A percentile compares a stretch with the other conserved stretches of the same genome.
Evolutionary conservation across 371 early-diverging fungal genomes (phyloP).

Genomic region (Circinella minor): DNA sequence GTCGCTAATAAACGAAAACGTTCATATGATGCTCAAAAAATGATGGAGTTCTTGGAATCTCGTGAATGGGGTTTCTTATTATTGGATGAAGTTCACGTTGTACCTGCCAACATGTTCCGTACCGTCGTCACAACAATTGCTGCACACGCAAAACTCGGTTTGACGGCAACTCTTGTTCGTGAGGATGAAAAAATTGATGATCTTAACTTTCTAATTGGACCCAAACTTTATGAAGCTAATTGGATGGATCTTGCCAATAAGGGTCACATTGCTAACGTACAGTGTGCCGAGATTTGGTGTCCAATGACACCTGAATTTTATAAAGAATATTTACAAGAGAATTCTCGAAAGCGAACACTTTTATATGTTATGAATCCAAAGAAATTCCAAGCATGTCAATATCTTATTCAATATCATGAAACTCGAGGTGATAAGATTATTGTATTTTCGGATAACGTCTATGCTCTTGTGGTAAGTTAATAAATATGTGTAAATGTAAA

Average conservation of each 20-base stretch:
- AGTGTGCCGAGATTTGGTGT: slow-evolving; percentile 99
- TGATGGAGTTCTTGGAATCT: slow-evolving; percentile 94
- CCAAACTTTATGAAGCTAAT: slow-evolving; percentile 99
- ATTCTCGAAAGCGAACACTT: slow-evolving; percentile 81
- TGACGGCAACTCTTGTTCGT: slow-evolving; percentile 99
- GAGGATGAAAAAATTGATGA: slow-evolving; percentile 99
- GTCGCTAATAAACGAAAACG: slow-evolving; percentile 95
- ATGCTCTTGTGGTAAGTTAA: slow-evolving; percentile 82
- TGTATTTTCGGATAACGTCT: slow-evolving; percentile 99
- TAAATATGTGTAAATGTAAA: neutral
- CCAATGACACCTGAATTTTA: slow-evolving; percentile 99
- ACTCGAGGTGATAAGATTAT: slow-evolving; percentile 99
- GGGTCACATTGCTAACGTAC: slow-evolving; percentile 99
- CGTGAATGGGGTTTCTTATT: slow-evolving; percentile 99
- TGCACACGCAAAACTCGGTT: slow-evolving; percentile 98
- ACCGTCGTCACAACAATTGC: slow-evolving; percentile 94
- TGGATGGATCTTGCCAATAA: slow-evolving; percentile 99
- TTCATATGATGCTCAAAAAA: slow-evolving; percentile 94
- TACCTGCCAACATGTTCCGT: slow-evolving; percentile 99
- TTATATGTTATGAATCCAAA: slow-evolving; percentile 98
- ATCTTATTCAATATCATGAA: slow-evolving; percentile 96
- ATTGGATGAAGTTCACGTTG: slow-evolving; percentile 99
- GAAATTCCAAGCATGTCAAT: slow-evolving; percentile 98
- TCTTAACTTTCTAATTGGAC: slow-evolving; percentile 99
- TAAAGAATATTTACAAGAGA: slow-evolving; percentile 87